A percentile compares a stretch with the other conserved stretches of the same genome.
phyloP scores from a whole-genome alignment of 2,329 filamentous ascomycete genomes.

The Fusarium papillatum region DNA sequence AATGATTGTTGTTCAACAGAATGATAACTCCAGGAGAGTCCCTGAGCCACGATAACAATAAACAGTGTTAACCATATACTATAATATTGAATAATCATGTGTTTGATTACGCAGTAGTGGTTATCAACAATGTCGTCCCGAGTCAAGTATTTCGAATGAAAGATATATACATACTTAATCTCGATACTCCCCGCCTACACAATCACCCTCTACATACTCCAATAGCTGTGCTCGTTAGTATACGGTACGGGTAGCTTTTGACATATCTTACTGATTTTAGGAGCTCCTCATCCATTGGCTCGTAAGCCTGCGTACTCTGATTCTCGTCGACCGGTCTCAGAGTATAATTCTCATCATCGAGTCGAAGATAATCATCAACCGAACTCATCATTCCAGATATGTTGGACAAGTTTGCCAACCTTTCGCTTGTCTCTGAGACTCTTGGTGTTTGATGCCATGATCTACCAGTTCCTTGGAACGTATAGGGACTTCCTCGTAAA shows the following conservation, averaged over 20 bases:
- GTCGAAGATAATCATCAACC: constrained; percentile 23
- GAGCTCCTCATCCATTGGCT: constrained; percentile 3
- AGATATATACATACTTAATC: not conserved
- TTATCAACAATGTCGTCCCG: too few species aligned
- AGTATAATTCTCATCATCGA: not conserved
- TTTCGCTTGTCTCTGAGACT: not conserved
- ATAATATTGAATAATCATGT: too few species aligned
- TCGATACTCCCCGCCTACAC: not conserved
- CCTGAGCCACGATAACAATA: too few species aligned
- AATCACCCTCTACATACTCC: constrained; percentile 2
- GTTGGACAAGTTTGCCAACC: not conserved
- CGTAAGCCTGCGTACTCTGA: not conserved
- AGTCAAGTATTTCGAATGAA: too few species aligned
- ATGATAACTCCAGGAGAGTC: too few species aligned
- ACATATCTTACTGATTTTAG: constrained; percentile 4
- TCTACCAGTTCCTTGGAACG: not conserved
- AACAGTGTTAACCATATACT: too few species aligned
- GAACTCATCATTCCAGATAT: not conserved
- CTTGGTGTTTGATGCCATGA: not conserved
- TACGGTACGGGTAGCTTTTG: not conserved
- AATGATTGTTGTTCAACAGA: too few species aligned
- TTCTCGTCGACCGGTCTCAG: not conserved
- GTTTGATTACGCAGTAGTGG: too few species aligned
- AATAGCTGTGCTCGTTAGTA: not conserved
- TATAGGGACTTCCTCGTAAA: constrained; percentile 15